phyloP scores from a whole-genome alignment of 2,329 filamentous ascomycete species.

The Fusarium devonianum region DNA sequence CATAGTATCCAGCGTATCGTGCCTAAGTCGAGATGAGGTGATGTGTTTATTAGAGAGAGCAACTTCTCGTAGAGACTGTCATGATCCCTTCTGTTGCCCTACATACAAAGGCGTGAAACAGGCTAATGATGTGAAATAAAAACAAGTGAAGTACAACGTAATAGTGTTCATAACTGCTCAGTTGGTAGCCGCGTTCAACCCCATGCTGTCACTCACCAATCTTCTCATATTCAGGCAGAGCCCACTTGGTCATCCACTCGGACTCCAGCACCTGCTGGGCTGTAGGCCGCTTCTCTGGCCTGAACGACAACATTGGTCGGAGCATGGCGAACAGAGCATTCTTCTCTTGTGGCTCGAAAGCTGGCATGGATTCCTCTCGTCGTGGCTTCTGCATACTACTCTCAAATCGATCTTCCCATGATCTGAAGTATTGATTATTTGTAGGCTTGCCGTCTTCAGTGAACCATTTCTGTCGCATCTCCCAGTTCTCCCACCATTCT shows the following conservation, averaged over 20 bases:
- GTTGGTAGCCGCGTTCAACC: too few species aligned
- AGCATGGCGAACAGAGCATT: conserved; percentile 13
- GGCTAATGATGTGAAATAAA: too few species aligned
- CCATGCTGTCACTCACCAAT: too few species aligned
- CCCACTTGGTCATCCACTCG: conserved; percentile 10
- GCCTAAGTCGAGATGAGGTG: too few species aligned
- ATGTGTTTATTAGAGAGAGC: too few species aligned
- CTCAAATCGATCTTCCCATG: conserved; percentile 6
- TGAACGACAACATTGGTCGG: conserved; percentile 12
- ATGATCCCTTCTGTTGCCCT: too few species aligned
- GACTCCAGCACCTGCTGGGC: conserved; percentile 5
- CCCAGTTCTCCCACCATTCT: conserved; percentile 30
- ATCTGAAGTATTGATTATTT: not conserved
- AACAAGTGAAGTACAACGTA: too few species aligned
- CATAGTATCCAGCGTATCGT: too few species aligned
- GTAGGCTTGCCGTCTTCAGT: conserved; percentile 4
- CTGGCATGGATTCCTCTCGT: not conserved
- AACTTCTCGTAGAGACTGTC: too few species aligned
- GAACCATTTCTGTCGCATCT: conserved; percentile 13
- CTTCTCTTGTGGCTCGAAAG: conserved; percentile 1
- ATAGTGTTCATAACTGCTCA: too few species aligned
- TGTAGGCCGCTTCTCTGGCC: conserved; percentile 7
- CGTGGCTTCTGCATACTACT: conserved; percentile 8
- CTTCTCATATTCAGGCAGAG: conserved; percentile 8
- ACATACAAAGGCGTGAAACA: too few species aligned